Base-by-base conservation (phyloP, 371 early-diverging fungal species). In the Apophysomyces elegans region DNA sequence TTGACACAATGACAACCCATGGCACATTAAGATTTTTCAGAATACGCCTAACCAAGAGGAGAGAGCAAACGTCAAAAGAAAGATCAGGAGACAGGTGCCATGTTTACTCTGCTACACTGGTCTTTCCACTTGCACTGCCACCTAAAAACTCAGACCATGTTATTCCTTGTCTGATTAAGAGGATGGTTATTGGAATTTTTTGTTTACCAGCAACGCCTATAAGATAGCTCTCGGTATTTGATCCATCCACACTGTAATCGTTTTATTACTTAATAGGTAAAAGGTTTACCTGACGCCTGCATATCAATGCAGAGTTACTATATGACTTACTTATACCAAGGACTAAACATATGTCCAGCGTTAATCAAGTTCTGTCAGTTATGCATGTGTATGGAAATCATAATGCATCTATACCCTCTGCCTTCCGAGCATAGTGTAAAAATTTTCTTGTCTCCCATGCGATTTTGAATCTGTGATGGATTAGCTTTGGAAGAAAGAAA, bases 1-100 rank as follows among this genome's bases (percentile, higher is more conserved):
- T 96, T 44, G 91, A 94, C 37, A 97, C 61, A 39, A 97, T 85
- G 4, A 94, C 91, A 3, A 95, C 95, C 93, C 93, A 92, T 14
- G 93, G 92, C 0, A 91, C 91, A 66, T 90, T 89, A 62, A 93
- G 70, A 59, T 87, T 86, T 66, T 90, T 89, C 60, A 91, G 84
- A 57, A 93, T 90, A 54, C 88, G 81, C 54, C 88, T 87, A 65
- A 14, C 47, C 44, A 14, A 44, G 26, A 44, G 61, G 1, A 21
- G 13, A 39, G 62, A 16, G 14, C n/a, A 59, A 9, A 35, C 44
- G 16, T 41, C 12, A 47, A 44, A 16, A 50, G 39, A 58, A 21
- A 12, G 59, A 26, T 18, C 21, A 9, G 16, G 16, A 26, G n/a
- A 26, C n/a, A 21, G 7, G 9, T 18, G 21, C 16, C 21, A 21